A percentile compares a stretch with the other conserved stretches of the same genome.
Evolutionary conservation across 2,329 filamentous ascomycete species (phyloP).

Genomic region (Pseudogymnoascus sp.): DNA sequence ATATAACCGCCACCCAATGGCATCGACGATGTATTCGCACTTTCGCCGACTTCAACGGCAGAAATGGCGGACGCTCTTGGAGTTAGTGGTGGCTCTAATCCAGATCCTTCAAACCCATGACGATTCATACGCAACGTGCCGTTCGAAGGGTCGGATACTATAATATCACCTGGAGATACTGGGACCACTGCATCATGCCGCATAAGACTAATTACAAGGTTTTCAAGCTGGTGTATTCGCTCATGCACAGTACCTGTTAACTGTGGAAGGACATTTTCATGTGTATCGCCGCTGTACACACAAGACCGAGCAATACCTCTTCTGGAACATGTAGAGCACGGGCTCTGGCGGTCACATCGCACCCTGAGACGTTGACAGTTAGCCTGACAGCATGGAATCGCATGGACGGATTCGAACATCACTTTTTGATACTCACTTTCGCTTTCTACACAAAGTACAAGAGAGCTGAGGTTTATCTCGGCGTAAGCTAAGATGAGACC

Average conservation of each 20-base stretch:
- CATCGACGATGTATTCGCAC: neutral
- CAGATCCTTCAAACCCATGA: slow-evolving; percentile 15
- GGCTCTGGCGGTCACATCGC: slow-evolving; percentile 25
- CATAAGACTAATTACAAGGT: slow-evolving; percentile 21
- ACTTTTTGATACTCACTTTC: slow-evolving; percentile 24
- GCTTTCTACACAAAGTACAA: slow-evolving; percentile 23
- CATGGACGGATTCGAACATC: slow-evolving; percentile 16
- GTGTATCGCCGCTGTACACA: slow-evolving; percentile 22
- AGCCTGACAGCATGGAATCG: neutral
- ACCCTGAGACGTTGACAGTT: slow-evolving; percentile 13
- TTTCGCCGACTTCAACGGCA: neutral
- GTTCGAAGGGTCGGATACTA: slow-evolving; percentile 17
- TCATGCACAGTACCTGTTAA: slow-evolving; percentile 23
- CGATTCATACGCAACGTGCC: too few species aligned
- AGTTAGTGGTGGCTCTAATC: slow-evolving; percentile 16
- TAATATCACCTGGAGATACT: slow-evolving; percentile 13
- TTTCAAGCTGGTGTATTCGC: slow-evolving; percentile 23
- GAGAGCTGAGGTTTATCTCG: slow-evolving; percentile 27
- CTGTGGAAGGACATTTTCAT: slow-evolving; percentile 20
- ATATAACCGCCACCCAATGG: slow-evolving; percentile 22
- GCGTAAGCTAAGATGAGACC: slow-evolving; percentile 20
- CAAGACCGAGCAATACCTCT: slow-evolving; percentile 21
- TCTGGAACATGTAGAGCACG: slow-evolving; percentile 23
- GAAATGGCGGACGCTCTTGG: slow-evolving; percentile 18
- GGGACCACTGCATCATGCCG: neutral